Evolutionary conservation across 257 asterid species (phyloP), one percentile per base, ranked within the genome.

Genomic region (Eustoma russellianum): DNA sequence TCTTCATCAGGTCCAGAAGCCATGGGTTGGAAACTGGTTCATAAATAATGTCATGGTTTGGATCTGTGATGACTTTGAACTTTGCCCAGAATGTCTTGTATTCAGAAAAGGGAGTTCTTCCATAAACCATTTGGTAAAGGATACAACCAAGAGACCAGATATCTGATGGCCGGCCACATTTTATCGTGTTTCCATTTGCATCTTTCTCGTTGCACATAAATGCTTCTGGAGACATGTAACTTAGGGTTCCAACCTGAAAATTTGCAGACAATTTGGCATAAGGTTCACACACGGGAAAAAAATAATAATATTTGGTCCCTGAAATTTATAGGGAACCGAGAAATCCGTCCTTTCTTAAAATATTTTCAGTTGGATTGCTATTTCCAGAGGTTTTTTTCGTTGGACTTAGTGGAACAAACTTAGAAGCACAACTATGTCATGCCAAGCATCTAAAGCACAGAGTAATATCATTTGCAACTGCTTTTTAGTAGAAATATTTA

Each of bases 161-260:
- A 61, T 92, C 98, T 0, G 97, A 87, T 43, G 98, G 80, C 3
- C 97, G 89, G 2, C 98, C 98, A 67, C 98, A 92, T 69, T 92
- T 92, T 64, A 92, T 92, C 19, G 71, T 77, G 76, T 84, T 92
- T 13, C 98, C 98, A 33, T 85, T 71, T 19, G 87, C 86, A 56
- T 92, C 98, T 5, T 78, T 83, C 73, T 92, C 98, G 12, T 92
- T 92, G 62, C 98, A 92, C 95, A 92, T 57, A 66, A 88, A 92
- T 67, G 98, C 98, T 72, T 92, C 98, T 1, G 98, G 98, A 52
- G 98, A 92, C 98, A 92, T 92, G 83, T 88, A 92, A 65, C 98
- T 92, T 55, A 92, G 80, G 6, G 98, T 92, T 30, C 98, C 98
- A 4, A 85, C 98, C 98, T 91, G 87, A 73, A 74, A 44, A 41